Evolutionary conservation across 2,329 filamentous ascomycete species (phyloP).

Genomic region (Akanthomyces lecanii): DNA sequence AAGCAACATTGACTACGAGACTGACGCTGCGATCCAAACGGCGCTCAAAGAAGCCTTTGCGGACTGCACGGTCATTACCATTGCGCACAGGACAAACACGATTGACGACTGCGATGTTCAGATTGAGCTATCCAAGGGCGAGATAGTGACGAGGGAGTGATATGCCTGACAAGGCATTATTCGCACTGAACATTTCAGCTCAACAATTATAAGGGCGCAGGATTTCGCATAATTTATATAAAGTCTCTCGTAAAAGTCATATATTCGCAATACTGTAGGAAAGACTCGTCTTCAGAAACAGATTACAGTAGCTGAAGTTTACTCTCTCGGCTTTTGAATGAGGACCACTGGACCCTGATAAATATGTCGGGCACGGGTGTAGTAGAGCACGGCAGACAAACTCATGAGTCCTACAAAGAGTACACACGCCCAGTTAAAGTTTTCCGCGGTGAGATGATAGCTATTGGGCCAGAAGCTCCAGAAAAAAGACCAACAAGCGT

Average conservation of each 20-base stretch:
- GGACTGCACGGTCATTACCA: too few relatives aligned
- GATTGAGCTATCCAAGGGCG: background rate
- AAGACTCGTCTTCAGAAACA: too few relatives aligned
- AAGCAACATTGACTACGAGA: too few relatives aligned
- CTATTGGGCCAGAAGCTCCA: slow-evolving; percentile 22
- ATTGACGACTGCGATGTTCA: background rate
- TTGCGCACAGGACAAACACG: too few relatives aligned
- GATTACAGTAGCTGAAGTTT: background rate
- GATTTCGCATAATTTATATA: background rate
- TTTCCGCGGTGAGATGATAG: slow-evolving; percentile 16
- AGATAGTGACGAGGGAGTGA: background rate
- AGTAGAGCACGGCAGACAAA: background rate
- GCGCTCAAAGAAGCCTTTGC: too few relatives aligned
- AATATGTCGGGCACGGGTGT: slow-evolving; percentile 6
- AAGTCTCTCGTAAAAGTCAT: background rate
- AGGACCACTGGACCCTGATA: slow-evolving; percentile 8
- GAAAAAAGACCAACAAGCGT: slow-evolving; percentile 19
- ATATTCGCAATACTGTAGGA: background rate
- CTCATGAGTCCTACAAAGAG: slow-evolving; percentile 17
- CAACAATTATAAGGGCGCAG: background rate
- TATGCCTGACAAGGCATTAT: background rate
- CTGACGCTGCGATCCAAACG: too few relatives aligned
- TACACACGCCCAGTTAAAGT: slow-evolving; percentile 19
- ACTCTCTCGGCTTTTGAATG: background rate
- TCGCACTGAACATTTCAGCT: background rate